Conservation (phyloP, 2,329 filamentous ascomycete species). For the Trichoderma harzianum region DNA sequence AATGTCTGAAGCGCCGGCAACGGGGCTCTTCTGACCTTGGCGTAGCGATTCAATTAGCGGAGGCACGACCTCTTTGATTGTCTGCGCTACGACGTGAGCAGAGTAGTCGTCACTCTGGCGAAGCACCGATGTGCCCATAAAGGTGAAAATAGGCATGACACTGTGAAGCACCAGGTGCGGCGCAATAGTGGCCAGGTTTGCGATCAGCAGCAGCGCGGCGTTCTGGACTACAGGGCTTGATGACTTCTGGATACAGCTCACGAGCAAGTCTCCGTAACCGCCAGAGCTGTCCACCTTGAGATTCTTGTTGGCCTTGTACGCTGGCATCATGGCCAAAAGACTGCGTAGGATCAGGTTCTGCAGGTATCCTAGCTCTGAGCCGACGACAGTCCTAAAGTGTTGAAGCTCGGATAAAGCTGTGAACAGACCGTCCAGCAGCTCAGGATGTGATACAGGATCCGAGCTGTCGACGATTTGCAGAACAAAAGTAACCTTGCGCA, state of each 20-base stretch:
- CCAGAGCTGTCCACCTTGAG: conserved; percentile 72
- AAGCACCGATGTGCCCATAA: conserved; percentile 89
- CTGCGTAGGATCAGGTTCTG: conserved; percentile 81
- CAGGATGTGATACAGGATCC: conserved; percentile 68
- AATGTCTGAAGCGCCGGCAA: conserved; percentile 81
- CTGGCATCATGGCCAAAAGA: conserved; percentile 78
- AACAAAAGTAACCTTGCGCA: conserved; percentile 79
- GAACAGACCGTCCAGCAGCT: conserved; percentile 77
- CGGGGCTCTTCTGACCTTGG: conserved; percentile 71
- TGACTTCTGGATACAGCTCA: conserved; percentile 90
- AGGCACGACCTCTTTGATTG: conserved; percentile 89
- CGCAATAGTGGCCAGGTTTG: conserved; percentile 78
- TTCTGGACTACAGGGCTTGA: conserved; percentile 93
- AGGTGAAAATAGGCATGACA: conserved; percentile 98
- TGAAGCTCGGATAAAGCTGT: conserved; percentile 82
- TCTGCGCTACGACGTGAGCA: conserved; percentile 91
- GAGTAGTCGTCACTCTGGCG: conserved; percentile 96
- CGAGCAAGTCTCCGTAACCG: conserved; percentile 83
- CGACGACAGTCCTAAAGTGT: conserved; percentile 74
- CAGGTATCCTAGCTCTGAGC: conserved; percentile 85
- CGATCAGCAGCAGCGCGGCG: conserved; percentile 81
- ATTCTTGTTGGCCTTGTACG: conserved; percentile 59
- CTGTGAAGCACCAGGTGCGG: conserved; percentile 92
- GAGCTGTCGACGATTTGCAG: conserved; percentile 85
- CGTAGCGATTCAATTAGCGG: conserved; percentile 83